Evolutionary conservation across 768 basidiomycete genomes (phyloP), one percentile per base, ranked within the genome.

Genomic region (Clathrus columnatus): DNA sequence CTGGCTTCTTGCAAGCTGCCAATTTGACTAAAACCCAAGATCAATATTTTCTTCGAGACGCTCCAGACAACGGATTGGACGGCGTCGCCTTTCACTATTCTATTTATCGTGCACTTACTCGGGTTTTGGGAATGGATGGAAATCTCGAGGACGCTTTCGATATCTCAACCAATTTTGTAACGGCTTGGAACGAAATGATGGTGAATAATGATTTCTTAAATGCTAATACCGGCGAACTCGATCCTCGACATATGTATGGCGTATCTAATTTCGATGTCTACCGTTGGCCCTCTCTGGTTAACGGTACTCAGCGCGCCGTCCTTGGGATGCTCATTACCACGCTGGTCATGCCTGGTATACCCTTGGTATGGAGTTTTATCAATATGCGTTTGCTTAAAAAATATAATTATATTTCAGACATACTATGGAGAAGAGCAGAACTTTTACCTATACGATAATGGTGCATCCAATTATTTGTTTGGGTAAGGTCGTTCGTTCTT

Each of bases 71-170:
- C 57, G 85, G 70, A 21, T 73, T 96, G 49, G 93, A 96, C 62
- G 74, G 75, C 30, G 82, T 83, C 47, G 92, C 93, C 0, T 95
- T 95, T 75, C 93, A 96, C 68, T 96, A 95, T 68, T 95, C 93
- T 46, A 85, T 85, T 53, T 95, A 96, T 65, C 93, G 93, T 57
- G 73, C 87, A 2, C 71, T 95, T 51, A 73, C 84, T 27, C 87
- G 93, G 49, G 91, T 93, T 73, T 77, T 95, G 47, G 93, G 92
- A 51, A 94, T 95, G 91, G 93, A 96, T 65, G 93, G 93, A 63
- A 95, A 96, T 67, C 75, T 96, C 29, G 79, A 85, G 59, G 93
- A 91, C 51, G 92, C 90, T 8, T 94, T 85, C 68, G 93, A 96
- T 64, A 70, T 91, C 27, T 76, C 83, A 61, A 69, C 74, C 67